Evolutionary conservation across 805 yeast species (phyloP), one percentile per base, ranked within the genome.

Genomic region (Metschnikowia anglica): DNA sequence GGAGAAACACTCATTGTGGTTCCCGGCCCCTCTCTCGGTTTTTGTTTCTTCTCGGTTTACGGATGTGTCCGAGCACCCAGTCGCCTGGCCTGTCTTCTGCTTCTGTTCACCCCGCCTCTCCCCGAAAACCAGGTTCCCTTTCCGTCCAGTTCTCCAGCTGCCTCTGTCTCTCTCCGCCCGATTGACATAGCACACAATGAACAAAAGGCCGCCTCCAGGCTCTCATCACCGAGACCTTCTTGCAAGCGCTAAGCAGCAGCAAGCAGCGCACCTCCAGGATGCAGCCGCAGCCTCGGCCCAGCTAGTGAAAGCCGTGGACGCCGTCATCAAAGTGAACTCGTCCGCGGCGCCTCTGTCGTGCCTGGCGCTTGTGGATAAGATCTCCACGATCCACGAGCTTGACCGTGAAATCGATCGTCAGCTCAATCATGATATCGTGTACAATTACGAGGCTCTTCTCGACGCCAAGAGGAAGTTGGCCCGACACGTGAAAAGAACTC

Each of bases 341-440:
- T 34, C 37, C 12, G 50, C 52, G 37, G 42, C 41, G 9, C 27
- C 2, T 23, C 32, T 23, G 13, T 20, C 32, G n/a, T 44, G 53
- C 7, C 47, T 53, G 2, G 39, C 51, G 9, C 48, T 60, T 5
- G 37, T 66, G 5, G 70, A 63, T 34, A 70, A 69, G 48, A 66
- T 69, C 27, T 59, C 71, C 12, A 69, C 74, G 7, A 65, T 70
- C 5, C 73, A 68, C 37, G 65, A 67, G 32, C 51, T 70, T 13
- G 68, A 70, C 50, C 41, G 51, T 3, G 68, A 67, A 21, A 69
- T 71, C 15, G 66, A 66, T 38, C 48, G 54, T 20, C 76, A 70
- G 49, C 43, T 70, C 39, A 59, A 56, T 16, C 47, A 60, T 8
- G 71, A 64, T 34, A 57, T 69, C n/a, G 60, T 64, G 2, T 32